Percentiles rank a stretch among this genome's conserved stretches.
phyloP scores from a whole-genome alignment of 176 grass and related monocot species.

The Carex pumila region DNA sequence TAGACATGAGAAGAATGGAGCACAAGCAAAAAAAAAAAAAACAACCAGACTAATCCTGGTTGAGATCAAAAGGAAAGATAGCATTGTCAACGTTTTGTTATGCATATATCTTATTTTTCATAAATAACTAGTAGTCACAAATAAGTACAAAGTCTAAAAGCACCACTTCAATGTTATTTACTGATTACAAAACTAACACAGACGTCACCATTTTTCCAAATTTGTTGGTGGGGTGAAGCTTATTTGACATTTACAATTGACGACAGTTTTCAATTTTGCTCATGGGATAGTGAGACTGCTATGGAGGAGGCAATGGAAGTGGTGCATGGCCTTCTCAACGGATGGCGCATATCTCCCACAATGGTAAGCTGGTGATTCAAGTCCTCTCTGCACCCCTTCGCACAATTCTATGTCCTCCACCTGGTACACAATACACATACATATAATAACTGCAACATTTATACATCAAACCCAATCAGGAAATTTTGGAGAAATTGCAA shows the following conservation, averaged over 20 bases:
- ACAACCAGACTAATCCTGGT: too few species aligned
- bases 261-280: conserved; percentile 5
- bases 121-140: background rate
- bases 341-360: conserved; percentile 63
- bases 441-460: background rate
- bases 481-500: background rate
- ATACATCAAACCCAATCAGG: background rate
- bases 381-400: conserved; percentile 75
- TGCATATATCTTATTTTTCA: too few species aligned
- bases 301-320: conserved; percentile 75
- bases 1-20: too few species aligned
- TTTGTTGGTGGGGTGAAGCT: background rate
- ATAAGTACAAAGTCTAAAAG: background rate
- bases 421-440: conserved; percentile 27
- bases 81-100: background rate
- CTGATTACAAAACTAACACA: background rate
- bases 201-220: background rate
- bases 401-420: conserved; percentile 86
- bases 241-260: background rate
- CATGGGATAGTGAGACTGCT: conserved; percentile 14
- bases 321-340: conserved; percentile 94
- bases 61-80: background rate
- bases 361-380: conserved; percentile 64
- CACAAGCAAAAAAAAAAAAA: too few species aligned
- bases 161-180: background rate